Base-by-base conservation (phyloP, 2,329 filamentous ascomycete species). In the Aspergillus sp. region DNA sequence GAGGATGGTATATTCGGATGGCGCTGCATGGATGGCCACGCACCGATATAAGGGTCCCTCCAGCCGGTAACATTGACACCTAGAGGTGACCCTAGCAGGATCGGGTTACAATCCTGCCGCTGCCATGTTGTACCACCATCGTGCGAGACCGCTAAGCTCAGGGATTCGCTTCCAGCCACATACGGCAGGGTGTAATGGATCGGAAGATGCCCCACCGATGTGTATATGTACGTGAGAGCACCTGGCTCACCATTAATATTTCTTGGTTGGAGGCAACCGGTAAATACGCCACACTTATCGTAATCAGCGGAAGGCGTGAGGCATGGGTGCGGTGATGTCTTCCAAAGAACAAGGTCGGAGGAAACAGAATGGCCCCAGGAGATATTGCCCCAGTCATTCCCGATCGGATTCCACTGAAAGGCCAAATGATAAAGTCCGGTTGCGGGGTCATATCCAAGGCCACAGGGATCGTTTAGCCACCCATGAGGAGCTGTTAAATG, bases 381-480 rank as follows among this genome's bases (percentile, higher is more conserved):
- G 7, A 72, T 65, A 33, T 70, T 62, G 7, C 66, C 69, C 65
- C 68, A 71, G 31, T 68, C 63, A 27, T 68, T 65, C 6, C 61
- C 62, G 27, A 60, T 57, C 0, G 67, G 68, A 47, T 71, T 72
- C 61, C 68, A 71, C 54, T 73, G 70, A 39, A 66, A 73, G 12
- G 59, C 64, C 2, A 72, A 13, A 43, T 72, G 69, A 35, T 72
- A 73, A 5, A 64, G 49, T 5, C 59, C 57, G 7, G 66, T 71
- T 13, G 44, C 40, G 3, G 66, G 59, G 37, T 72, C 67, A 42
- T 68, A 71, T 13, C 64, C 62, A 4, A 64, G 60, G 1, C 62
- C 70, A 47, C 68, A 72, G 5, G 70, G 70, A 37, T 72, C 69
- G 39, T 73, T 73, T 52, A 71, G 58, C 69, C 70, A 73, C 13